These are phyloP conservation scores for Plasmodium vivax DNA, from an alignment of 169 alveolate species.

Conservation along the genomic window DNA sequence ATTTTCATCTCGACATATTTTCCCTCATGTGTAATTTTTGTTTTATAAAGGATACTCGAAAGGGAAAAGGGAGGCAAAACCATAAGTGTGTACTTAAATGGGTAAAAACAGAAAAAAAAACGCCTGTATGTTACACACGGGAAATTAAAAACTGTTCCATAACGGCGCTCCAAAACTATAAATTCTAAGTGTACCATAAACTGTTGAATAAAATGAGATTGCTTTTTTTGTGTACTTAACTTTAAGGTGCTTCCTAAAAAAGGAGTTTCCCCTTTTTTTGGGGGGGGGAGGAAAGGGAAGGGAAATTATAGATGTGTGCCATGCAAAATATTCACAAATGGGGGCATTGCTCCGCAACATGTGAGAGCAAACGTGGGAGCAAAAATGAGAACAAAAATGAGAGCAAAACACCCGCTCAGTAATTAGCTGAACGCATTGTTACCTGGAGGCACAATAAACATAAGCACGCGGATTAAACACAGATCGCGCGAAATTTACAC, in stretches of 20 bases:
- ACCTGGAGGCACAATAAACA: neutral
- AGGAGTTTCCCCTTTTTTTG: neutral
- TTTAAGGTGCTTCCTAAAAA: conserved; percentile 3
- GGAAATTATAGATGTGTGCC: neutral
- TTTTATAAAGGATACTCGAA: neutral
- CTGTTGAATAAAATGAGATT: neutral
- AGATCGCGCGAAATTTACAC: neutral
- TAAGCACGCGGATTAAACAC: neutral
- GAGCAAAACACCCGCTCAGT: neutral
- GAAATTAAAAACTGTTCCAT: neutral
- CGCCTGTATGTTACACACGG: neutral
- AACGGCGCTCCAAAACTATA: neutral
- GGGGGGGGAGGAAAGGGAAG: neutral
- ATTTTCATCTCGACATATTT: neutral
- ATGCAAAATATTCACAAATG: neutral
- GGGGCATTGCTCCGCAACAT: neutral
- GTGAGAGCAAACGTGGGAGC: neutral
- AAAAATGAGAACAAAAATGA: neutral
- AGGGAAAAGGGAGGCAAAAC: neutral
- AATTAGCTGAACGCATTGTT: neutral
- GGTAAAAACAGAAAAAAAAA: neutral
- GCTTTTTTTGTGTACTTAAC: neutral
- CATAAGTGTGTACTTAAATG: neutral
- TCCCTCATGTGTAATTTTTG: neutral
- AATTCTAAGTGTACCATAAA: neutral